Evolutionary conservation across 805 yeast genomes (phyloP), one percentile per base, ranked within the genome.

Genomic region (Nadsonia fulvescens): DNA sequence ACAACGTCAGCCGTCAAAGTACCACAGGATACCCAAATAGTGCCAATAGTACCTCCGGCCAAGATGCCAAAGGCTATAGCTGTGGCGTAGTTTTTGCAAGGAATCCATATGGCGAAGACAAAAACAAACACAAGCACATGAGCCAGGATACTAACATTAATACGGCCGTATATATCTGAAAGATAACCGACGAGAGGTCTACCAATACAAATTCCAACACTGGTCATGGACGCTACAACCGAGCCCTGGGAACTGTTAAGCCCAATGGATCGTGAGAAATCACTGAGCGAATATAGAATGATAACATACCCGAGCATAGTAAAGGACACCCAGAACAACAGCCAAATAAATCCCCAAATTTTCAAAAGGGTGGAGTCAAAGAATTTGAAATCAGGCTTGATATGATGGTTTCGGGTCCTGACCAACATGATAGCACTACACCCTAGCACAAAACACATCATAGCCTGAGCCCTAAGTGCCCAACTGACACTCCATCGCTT

Each of bases 391-490:
- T 22, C 29, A 5, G 29, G 29, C n/a, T n/a, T n/a, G n/a, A n/a
- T n/a, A n/a, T n/a, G n/a, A n/a, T n/a, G n/a, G 29, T 27, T 27
- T 17, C 25, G 29, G 14, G 21, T 25, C 14, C 29, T 24, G 22
- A 27, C 22, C 14, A 27, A 22, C 13, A 27, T 16, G 11, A 22
- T 22, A 8, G 29, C 29, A 6, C 6, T 4, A 8, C 14, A 11
- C 25, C 22, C 22, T 24, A 27, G 21, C 18, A 27, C 29, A 4
- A 27, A 22, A 10, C 25, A 22, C 29, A 27, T 27, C 21, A 27
- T 27, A 17, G 64, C 65, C 24, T 64, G 44, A 9, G 56, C 47
- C 26, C 74, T 50, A 22, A 62, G 50, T 3, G 66, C 59, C 72
- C 73, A 66, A 7, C 49, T 52, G 37, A 61, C 65, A 1, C 73